Base-by-base conservation (phyloP, 805 yeast species). In the Myxozyma sirexii region DNA sequence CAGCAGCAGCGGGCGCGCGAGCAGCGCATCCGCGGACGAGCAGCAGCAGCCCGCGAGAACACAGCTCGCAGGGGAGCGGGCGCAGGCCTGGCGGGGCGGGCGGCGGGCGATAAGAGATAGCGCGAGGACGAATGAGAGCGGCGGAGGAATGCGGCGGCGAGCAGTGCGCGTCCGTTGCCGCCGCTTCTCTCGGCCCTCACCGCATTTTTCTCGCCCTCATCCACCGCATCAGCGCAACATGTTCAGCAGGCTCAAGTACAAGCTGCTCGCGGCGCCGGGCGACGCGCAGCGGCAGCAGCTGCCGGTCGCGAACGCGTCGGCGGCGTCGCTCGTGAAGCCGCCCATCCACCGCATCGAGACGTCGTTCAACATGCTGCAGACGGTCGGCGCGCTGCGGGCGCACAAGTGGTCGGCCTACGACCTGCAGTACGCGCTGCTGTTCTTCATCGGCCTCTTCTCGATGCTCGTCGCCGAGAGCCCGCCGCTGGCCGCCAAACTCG, bases 371-470 rank as follows among this genome's bases (percentile, higher is more conserved):
- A 45, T 59, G 29, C 21, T 44, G 33, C 49, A 60, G 45, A 75
- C 78, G 7, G n/a, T 74, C 33, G 56, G 67, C 26, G 64, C 70
- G 35, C 44, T 77, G 39, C 61, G 67, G 19, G 63, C 64, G 15
- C 78, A 74, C 59, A 59, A 67, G 35, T 74, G 72, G 72, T 56
- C 65, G 15, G 59, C 60, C 21, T 63, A 69, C 37, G 96, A 89
- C 64, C 43, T 72, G 33, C 80, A 75, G 70, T 82, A 60, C 68
- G 75, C 52, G 82, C 81, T 80, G 78, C 80, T 75, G 75, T 80
- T 37, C 76, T 84, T 67, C 67, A 83, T 62, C 63, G 81, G 42
- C 69, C 77, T 62, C 80, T 90, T 63, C 77, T 85, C 70, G 63
- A 80, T 75, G 56, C 63, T 68, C 49, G 69, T 78, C 45, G 65